phyloP scores from a whole-genome alignment of 2,329 filamentous ascomycete species.

The Chaetomium globosum region DNA sequence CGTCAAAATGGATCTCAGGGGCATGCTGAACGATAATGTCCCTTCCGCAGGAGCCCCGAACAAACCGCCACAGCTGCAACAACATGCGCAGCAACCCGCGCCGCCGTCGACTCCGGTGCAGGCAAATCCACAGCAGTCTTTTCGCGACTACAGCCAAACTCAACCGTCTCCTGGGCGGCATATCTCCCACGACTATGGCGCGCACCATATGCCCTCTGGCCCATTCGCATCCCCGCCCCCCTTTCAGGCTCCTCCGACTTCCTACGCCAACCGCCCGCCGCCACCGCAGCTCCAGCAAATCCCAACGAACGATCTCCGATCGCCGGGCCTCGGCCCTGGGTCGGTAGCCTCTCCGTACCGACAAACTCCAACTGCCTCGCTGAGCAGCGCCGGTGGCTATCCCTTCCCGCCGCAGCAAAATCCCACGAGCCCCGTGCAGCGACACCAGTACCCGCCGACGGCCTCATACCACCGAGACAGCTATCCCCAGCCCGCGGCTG shows the following conservation, averaged over 20 bases:
- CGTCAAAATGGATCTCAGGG: slow-evolving; percentile 54
- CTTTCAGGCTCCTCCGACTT: slow-evolving; percentile 43
- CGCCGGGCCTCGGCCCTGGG: slow-evolving; percentile 51
- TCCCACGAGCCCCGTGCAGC: slow-evolving; percentile 55
- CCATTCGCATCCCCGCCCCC: slow-evolving; percentile 47
- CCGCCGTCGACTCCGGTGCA: slow-evolving; percentile 37
- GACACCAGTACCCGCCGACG: slow-evolving; percentile 54
- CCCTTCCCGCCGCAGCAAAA: slow-evolving; percentile 54
- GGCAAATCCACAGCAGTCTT: slow-evolving; percentile 45
- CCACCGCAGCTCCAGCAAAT: slow-evolving; percentile 51
- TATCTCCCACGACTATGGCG: slow-evolving; percentile 51
- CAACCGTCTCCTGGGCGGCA: slow-evolving; percentile 55
- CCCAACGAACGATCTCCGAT: slow-evolving; percentile 52
- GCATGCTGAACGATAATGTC: slow-evolving; percentile 58
- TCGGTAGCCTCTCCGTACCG: slow-evolving; percentile 55
- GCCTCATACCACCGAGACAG: slow-evolving; percentile 51
- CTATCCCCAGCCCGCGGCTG: slow-evolving; percentile 47
- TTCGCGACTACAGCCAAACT: slow-evolving; percentile 55
- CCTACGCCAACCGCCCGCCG: slow-evolving; percentile 49
- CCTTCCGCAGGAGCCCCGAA: slow-evolving; percentile 39
- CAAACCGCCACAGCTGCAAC: slow-evolving; percentile 37
- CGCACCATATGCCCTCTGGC: slow-evolving; percentile 39
- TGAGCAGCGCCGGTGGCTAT: slow-evolving; percentile 50
- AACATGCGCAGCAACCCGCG: slow-evolving; percentile 34
- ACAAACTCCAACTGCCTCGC: slow-evolving; percentile 52